Evolutionary conservation across 768 basidiomycete genomes (phyloP), one percentile per base, ranked within the genome.

Genomic region (Trametopsis cervina): DNA sequence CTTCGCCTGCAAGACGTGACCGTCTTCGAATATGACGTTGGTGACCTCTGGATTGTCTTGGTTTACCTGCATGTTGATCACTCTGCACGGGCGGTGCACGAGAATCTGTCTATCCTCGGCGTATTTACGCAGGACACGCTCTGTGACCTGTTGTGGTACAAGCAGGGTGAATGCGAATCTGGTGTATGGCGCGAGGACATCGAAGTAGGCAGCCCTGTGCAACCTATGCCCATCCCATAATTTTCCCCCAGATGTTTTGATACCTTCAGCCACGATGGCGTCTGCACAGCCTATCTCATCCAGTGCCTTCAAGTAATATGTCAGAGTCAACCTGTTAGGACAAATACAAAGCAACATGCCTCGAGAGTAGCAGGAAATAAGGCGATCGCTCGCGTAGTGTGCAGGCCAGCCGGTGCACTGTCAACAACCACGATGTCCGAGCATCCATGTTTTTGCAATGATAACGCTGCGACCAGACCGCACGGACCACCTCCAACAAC

Each of bases 341-440:
- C 2, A 9, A 20, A 49, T 35, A 38, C n/a, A 40, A 9, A 22
- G 47, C 17, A 17, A 36, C 60, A 39, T 51, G 73, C 76, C 63
- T 78, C 78, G 13, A 80, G 62, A 9, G 78, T 78, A 25, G 74
- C 70, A 26, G 78, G 72, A 52, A 80, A 77, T 23, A 78, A 56
- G 1, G 69, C 64, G 3, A 72, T 49, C 0, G 78, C 75, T 17
- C 76, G 70, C 9, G 77, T 75, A 6, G 60, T 57, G 41, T 66
- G 64, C 43, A 63, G 54, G 22, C 66, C 67, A n/a, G 63, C 46
- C 0, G 44, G 22, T 4, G 58, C 20, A 22, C 63, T 65, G 44
- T 79, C 76, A 2, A 77, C 72, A 13, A 76, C 59, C 13, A 70
- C 46, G 60, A 79, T 49, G 27, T 76, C 69, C 23, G 49, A 57